Conservation (phyloP, 2,329 filamentous ascomycete genomes). For the Fusarium gaditjirri region DNA sequence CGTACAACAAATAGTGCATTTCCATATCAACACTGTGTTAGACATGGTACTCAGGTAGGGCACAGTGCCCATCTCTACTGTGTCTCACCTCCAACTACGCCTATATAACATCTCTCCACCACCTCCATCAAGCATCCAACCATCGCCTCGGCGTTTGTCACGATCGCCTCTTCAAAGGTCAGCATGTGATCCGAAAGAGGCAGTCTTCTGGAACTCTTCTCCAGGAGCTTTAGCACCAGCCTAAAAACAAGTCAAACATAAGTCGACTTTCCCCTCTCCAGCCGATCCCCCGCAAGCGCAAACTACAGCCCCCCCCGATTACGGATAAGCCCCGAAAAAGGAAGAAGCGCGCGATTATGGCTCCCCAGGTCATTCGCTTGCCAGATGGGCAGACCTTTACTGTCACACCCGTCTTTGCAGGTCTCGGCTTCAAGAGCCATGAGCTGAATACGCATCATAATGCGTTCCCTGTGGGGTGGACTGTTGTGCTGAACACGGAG, state of each 20-base stretch:
- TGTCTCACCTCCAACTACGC: constrained; percentile 16
- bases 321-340: constrained; percentile 6
- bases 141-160: constrained; percentile 47
- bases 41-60: fast-evolving
- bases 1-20: constrained; percentile 10
- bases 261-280: constrained; percentile 24
- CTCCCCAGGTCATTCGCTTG: constrained; percentile 69
- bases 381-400: constrained; percentile 89
- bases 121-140: constrained; percentile 38
- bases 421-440: constrained; percentile 87
- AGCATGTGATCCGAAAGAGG: constrained; percentile 40
- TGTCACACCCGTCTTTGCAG: constrained; percentile 89
- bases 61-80: not conserved
- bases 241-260: not conserved
- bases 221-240: constrained; percentile 20
- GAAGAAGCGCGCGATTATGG: constrained; percentile 44
- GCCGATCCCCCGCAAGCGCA: constrained; percentile 39
- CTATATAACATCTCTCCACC: constrained; percentile 36
- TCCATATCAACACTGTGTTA: constrained; percentile 1
- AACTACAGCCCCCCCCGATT: constrained; percentile 23
- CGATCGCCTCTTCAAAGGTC: constrained; percentile 42
- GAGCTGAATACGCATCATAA: constrained; percentile 75
- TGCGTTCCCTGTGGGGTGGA: constrained; percentile 88
- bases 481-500: constrained; percentile 81
- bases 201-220: constrained; percentile 43